Evolutionary conservation across 139 green algal species (phyloP).

Genomic region (Haematococcus lacustris): DNA sequence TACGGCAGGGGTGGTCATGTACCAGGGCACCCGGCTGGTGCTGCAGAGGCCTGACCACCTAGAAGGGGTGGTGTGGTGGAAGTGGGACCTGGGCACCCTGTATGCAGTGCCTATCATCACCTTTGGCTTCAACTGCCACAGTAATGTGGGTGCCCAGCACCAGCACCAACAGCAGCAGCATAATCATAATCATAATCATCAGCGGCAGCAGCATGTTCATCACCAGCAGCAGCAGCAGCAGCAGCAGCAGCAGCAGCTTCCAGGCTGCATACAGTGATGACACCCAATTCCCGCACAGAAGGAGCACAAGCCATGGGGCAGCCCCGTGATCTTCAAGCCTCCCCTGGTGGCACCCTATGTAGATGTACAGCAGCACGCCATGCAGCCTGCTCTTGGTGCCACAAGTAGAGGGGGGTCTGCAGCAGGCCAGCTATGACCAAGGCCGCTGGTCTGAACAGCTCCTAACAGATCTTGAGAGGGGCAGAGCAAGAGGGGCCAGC

Average conservation of each 20-base stretch:
- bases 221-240: conserved; percentile 69
- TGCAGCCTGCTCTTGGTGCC: background rate
- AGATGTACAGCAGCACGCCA: background rate
- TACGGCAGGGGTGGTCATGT: conserved; percentile 19
- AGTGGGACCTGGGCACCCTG: conserved; percentile 26
- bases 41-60: conserved; percentile 3
- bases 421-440: too few species aligned
- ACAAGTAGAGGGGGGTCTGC: too few species aligned
- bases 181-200: too few species aligned
- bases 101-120: conserved; percentile 63
- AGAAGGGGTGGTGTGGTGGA: conserved; percentile 27
- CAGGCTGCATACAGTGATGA: too few species aligned
- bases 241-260: too few species aligned
- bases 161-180: too few species aligned
- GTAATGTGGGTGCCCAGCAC: conserved; percentile 49
- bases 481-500: too few species aligned
- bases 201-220: too few species aligned
- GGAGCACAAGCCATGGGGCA: conserved; percentile 3
- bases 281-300: too few species aligned
- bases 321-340: conserved; percentile 18
- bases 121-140: conserved; percentile 74
- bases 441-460: too few species aligned
- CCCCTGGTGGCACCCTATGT: background rate
- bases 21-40: conserved; percentile 10
- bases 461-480: too few species aligned